Conservation (phyloP, 139 green algal species). For the Chlorella sp. region DNA sequence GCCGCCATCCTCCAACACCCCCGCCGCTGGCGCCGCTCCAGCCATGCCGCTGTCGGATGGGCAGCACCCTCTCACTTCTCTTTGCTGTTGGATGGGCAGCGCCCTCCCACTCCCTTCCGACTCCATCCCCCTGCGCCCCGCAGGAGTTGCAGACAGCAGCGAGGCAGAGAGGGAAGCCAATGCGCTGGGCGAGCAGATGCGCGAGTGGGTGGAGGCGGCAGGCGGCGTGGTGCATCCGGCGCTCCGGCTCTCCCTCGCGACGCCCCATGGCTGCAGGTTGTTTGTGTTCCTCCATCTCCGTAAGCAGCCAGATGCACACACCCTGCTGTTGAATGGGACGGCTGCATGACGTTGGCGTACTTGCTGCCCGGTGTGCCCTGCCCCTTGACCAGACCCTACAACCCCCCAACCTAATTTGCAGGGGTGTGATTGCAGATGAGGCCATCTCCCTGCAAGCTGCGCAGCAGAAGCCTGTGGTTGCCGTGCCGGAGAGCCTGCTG, state of each 20-base stretch:
- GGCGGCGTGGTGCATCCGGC: constrained; percentile 4
- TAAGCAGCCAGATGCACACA: not conserved
- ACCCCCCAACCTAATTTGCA: not conserved
- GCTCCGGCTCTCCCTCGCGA: constrained; percentile 8
- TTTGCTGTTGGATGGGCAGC: too few species aligned
- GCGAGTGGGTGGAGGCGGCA: constrained; percentile 1
- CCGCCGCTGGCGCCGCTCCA: too few species aligned
- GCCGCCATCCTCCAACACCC: too few species aligned
- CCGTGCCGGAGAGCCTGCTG: constrained; percentile 16
- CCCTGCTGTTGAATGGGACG: too few species aligned
- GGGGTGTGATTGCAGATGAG: not conserved
- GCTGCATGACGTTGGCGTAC: too few species aligned
- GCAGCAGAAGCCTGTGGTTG: not conserved
- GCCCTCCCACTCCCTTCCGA: too few species aligned
- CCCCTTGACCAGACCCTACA: too few species aligned
- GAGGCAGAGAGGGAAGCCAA: not conserved
- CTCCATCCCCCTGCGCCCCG: too few species aligned
- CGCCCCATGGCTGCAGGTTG: not conserved
- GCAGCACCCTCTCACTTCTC: too few species aligned
- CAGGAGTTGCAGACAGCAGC: too few species aligned
- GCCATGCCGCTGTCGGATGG: too few species aligned
- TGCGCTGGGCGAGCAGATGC: not conserved
- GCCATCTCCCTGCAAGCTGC: not conserved
- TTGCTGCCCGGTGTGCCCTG: too few species aligned
- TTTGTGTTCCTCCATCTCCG: not conserved